A percentile compares a stretch with the other conserved stretches of the same genome.
phyloP scores from a whole-genome alignment of 768 basidiomycete genomes.

The Pisolithus albus region DNA sequence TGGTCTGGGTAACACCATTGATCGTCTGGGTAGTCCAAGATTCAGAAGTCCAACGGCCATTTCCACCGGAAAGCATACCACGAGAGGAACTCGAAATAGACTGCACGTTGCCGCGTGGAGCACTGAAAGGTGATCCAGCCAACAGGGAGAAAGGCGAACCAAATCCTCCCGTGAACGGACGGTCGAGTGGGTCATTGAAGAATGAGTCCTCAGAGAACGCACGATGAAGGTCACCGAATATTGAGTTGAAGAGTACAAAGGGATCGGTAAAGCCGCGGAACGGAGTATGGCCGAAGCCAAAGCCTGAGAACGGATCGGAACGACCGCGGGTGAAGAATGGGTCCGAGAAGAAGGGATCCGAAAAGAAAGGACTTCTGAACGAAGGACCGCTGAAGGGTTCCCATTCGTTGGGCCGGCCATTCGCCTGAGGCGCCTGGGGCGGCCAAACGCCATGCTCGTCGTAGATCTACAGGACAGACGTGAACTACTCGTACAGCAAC shows the following conservation, averaged over 20 bases:
- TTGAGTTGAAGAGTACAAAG: slow-evolving; percentile 64
- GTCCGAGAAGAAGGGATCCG: slow-evolving; percentile 12
- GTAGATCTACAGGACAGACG: slow-evolving; percentile 41
- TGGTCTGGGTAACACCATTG: slow-evolving; percentile 63
- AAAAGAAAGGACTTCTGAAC: slow-evolving; percentile 14
- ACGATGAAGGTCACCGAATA: slow-evolving; percentile 49
- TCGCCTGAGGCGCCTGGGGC: slow-evolving; percentile 36
- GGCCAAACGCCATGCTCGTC: slow-evolving; percentile 73
- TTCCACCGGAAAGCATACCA: not conserved
- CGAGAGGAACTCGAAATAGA: not conserved
- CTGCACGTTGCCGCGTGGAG: slow-evolving; percentile 10
- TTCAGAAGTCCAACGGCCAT: slow-evolving; percentile 42
- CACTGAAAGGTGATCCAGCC: slow-evolving; percentile 3
- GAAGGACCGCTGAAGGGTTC: slow-evolving; percentile 14
- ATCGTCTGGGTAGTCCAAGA: slow-evolving; percentile 50
- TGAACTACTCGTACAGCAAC: not conserved
- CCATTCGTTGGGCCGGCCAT: slow-evolving; percentile 11
- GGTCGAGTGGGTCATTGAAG: slow-evolving; percentile 19
- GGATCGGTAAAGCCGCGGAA: slow-evolving; percentile 57
- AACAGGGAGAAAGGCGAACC: slow-evolving; percentile 5
- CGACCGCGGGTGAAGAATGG: slow-evolving; percentile 12
- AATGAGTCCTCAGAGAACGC: slow-evolving; percentile 32
- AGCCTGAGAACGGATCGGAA: slow-evolving; percentile 20
- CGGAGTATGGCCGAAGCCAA: slow-evolving; percentile 15
- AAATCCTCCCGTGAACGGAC: slow-evolving; percentile 12